Evolutionary conservation across 208 protist genomes (phyloP).

Genomic region (Porcisia hertigi): DNA sequence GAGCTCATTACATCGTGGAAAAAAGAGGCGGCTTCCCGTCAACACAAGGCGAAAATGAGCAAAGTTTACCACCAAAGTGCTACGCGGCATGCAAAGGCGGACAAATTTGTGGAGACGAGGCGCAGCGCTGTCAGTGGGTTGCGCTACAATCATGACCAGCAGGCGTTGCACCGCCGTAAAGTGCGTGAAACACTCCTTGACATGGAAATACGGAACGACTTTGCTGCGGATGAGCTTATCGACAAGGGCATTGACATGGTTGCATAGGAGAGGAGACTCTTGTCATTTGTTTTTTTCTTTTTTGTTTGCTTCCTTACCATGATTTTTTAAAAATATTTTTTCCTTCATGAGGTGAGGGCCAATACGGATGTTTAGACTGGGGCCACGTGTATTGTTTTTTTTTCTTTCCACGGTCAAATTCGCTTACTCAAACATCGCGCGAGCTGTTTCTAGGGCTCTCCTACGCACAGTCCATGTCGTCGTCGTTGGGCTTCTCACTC

Average conservation of each 20-base stretch:
- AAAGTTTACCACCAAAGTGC: not conserved
- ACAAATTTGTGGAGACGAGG: conserved; percentile 5
- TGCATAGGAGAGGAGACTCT: not conserved
- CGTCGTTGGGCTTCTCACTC: not conserved
- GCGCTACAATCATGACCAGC: conserved; percentile 14
- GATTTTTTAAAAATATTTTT: not conserved
- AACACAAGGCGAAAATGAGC: not conserved
- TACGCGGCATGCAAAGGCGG: conserved; percentile 6
- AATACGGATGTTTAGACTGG: too few relatives aligned
- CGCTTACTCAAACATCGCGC: too few relatives aligned
- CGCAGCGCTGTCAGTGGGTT: not conserved
- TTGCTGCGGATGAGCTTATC: not conserved
- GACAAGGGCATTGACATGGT: not conserved
- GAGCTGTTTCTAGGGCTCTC: not conserved
- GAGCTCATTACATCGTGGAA: not conserved
- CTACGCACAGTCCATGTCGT: not conserved
- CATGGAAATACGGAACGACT: conserved; percentile 1
- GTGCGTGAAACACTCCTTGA: conserved; percentile 2
- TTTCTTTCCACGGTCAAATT: not conserved
- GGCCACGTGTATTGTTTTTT: not conserved
- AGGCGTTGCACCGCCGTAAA: conserved; percentile 11
- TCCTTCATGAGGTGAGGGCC: too few relatives aligned
- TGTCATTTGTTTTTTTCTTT: not conserved
- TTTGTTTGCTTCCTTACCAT: not conserved
- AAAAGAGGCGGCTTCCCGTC: not conserved